phyloP scores from a whole-genome alignment of 768 basidiomycete genomes.

The Ramaria sp. region DNA sequence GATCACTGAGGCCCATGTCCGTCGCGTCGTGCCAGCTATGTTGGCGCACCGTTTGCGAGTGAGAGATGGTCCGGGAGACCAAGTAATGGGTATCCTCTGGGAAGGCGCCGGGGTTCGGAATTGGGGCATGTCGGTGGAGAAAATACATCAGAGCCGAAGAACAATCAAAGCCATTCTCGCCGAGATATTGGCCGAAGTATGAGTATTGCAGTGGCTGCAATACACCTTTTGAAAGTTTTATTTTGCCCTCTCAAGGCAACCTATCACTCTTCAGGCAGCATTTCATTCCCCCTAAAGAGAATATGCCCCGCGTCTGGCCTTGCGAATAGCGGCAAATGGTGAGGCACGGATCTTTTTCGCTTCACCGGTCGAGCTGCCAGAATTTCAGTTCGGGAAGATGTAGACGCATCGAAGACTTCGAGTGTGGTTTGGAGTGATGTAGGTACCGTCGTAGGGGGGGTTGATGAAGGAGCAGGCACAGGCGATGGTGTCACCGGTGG shows the following conservation, averaged over 20 bases:
- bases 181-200: constrained; percentile 7
- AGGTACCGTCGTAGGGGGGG: not conserved
- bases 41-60: constrained; percentile 68
- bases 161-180: constrained; percentile 4
- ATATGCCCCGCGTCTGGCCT: constrained; percentile 49
- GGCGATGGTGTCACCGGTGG: constrained; percentile 29
- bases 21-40: constrained; percentile 59
- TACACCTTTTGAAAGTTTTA: not conserved
- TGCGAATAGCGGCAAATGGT: constrained; percentile 47
- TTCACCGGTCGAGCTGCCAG: not conserved
- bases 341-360: constrained; percentile 4
- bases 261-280: not conserved
- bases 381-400: not conserved
- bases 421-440: not conserved
- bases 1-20: constrained; percentile 41
- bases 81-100: constrained; percentile 26
- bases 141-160: not conserved
- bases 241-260: not conserved
- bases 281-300: constrained; percentile 53
- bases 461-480: not conserved
- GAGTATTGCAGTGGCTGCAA: not conserved
- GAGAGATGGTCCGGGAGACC: constrained; percentile 58
- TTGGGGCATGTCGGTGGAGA: not conserved
- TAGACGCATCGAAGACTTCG: constrained; percentile 8
- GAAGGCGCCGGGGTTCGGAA: not conserved